phyloP scores from a whole-genome alignment of 495 filamentous ascomycete species.

The Neurospora sp. region DNA sequence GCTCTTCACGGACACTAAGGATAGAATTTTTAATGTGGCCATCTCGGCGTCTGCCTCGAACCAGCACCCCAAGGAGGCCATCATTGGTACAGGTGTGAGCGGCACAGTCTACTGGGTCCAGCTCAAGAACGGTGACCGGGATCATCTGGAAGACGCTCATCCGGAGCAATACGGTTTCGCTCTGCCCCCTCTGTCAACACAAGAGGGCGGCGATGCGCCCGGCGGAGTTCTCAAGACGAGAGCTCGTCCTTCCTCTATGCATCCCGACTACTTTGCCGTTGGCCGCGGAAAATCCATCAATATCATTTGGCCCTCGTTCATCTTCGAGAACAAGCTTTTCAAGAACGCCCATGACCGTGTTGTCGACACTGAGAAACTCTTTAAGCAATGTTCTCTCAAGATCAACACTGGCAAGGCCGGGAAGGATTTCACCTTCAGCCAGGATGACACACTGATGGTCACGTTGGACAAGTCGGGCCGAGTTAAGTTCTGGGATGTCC shows the following conservation, averaged over 20 bases:
- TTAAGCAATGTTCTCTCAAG: slow-evolving; percentile 74
- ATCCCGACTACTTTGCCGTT: slow-evolving; percentile 87
- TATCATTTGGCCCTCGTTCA: slow-evolving; percentile 73
- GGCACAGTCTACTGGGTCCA: slow-evolving; percentile 89
- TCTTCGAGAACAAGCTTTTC: slow-evolving; percentile 58
- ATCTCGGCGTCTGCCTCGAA: slow-evolving; percentile 52
- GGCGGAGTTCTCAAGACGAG: slow-evolving; percentile 92
- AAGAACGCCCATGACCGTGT: slow-evolving; percentile 60
- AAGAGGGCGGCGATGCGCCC: slow-evolving; percentile 62
- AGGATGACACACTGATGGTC: slow-evolving; percentile 87
- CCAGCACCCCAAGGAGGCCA: slow-evolving; percentile 51
- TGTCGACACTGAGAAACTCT: slow-evolving; percentile 75
- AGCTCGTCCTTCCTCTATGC: slow-evolving; percentile 75
- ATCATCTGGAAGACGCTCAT: slow-evolving; percentile 58
- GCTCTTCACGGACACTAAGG: slow-evolving; percentile 74
- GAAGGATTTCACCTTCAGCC: slow-evolving; percentile 95
- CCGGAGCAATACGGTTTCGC: slow-evolving; percentile 70
- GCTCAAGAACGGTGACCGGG: slow-evolving; percentile 58
- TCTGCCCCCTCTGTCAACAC: slow-evolving; percentile 65
- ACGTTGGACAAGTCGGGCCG: slow-evolving; percentile 93
- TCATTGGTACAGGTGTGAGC: slow-evolving; percentile 87
- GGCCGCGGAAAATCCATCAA: slow-evolving; percentile 92
- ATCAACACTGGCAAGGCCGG: slow-evolving; percentile 96
- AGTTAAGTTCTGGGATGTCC: slow-evolving; percentile 95
- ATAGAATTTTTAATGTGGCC: slow-evolving; percentile 90